Base-by-base conservation (phyloP, 176 grass and related monocot species). In the Eleusine indica region DNA sequence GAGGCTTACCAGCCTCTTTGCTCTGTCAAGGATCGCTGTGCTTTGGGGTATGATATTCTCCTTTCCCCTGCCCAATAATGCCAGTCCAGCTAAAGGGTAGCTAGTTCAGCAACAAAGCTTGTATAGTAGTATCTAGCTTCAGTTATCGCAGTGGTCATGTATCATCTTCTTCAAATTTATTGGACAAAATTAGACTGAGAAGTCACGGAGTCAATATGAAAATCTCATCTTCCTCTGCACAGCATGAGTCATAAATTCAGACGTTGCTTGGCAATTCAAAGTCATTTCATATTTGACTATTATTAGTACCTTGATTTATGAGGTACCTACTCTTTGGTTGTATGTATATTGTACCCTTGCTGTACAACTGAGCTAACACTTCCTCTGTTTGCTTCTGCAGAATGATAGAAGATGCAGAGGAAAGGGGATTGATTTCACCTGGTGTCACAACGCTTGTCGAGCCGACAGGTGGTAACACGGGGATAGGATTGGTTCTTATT, bases 401-500 rank as follows among this genome's bases (percentile, higher is more conserved):
- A 64, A 96, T 96, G 88, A 89, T 92, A 9, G 90, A 92, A 77
- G 86, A 96, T 83, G 93, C 93, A 73, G 88, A 96, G 57, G 80
- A 91, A 75, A 96, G 84, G 6, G 93, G 88, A 3, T 35, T 96
- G 43, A 92, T 96, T 51, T 87, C 80, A 69, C 93, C 83, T 43
- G 93, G 93, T 14, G 41, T 87, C 17, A 92, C 83, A 17, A 92
- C 93, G 16, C 57, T 92, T 14, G 76, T 92, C 2, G 93, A 87
- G n/a, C 28, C 73, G 4, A 96, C 90, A 32, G 86, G 87, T 52
- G 86, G 93, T 49, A 95, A 95, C 71, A 53, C 92, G 8, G 93
- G 90, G 35, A 79, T 96, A 18, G 88, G 90, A 13, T 57, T 96
- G 32, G 35, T 63, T 4, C 77, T 54, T 41, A 75, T 89, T 71